phyloP scores from a whole-genome alignment of 2,329 filamentous ascomycete species.

The Penicillium sp. region DNA sequence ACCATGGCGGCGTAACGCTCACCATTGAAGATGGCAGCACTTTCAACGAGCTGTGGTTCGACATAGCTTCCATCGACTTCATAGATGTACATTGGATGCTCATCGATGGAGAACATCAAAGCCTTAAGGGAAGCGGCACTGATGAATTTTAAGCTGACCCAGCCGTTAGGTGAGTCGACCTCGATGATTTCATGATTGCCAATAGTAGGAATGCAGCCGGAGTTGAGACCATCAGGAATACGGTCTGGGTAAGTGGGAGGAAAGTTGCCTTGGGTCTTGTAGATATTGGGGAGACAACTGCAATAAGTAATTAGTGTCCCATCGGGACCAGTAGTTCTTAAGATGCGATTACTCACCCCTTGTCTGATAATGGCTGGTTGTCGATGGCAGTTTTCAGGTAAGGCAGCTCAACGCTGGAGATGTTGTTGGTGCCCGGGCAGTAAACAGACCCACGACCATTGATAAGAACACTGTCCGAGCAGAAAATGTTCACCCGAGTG shows the following conservation, averaged over 20 bases:
- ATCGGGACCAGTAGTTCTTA: not conserved
- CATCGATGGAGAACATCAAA: conserved; percentile 39
- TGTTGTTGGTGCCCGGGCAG: conserved; percentile 39
- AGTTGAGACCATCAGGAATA: conserved; percentile 21
- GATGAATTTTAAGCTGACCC: conserved; percentile 36
- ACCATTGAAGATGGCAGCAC: conserved; percentile 31
- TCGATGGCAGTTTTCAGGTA: conserved; percentile 19
- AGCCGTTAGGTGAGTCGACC: conserved; percentile 30
- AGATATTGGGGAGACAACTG: conserved; percentile 23
- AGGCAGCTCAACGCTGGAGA: conserved; percentile 29
- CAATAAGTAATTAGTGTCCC: not conserved
- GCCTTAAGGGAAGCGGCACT: conserved; percentile 27
- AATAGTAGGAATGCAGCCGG: conserved; percentile 19
- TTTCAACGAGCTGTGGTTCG: conserved; percentile 36
- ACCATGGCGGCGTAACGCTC: conserved; percentile 38
- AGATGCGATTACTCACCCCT: conserved; percentile 23
- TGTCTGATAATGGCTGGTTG: conserved; percentile 26
- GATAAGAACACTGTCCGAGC: conserved; percentile 19
- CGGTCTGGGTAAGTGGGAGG: conserved; percentile 17
- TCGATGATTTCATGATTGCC: conserved; percentile 23
- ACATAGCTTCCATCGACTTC: conserved; percentile 43
- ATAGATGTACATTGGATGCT: conserved; percentile 43
- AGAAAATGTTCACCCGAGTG: conserved; percentile 11
- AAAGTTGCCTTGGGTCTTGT: conserved; percentile 21
- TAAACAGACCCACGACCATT: conserved; percentile 18